These are phyloP conservation scores for Sporobolus alterniflorus DNA, from an alignment of 202 grass and related monocot species.

Conservation along the genomic window DNA sequence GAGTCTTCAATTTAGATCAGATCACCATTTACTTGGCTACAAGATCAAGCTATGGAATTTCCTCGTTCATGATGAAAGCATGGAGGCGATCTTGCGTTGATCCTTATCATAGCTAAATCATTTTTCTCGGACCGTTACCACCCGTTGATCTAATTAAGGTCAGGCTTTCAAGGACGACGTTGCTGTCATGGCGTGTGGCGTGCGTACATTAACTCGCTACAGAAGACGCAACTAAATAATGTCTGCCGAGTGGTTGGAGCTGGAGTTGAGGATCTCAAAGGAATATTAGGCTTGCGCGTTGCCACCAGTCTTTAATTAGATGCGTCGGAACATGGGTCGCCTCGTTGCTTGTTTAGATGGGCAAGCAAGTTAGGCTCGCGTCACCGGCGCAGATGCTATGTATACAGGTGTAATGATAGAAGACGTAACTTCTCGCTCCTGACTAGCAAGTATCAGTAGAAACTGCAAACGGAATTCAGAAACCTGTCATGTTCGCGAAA, in stretches of 20 bases:
- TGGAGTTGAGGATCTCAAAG: neutral
- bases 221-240: conserved; percentile 40
- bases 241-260: neutral
- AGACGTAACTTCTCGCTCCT: neutral
- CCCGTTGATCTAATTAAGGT: neutral
- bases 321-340: neutral
- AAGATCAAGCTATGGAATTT: neutral
- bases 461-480: neutral
- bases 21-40: neutral
- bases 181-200: neutral
- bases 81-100: no score
- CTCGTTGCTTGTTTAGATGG: conserved; percentile 16
- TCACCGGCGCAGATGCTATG: neutral
- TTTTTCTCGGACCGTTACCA: no score
- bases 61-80: neutral
- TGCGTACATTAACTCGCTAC: neutral
- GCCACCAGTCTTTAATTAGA: neutral
- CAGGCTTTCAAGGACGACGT: neutral
- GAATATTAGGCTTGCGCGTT: neutral
- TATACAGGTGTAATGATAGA: neutral
- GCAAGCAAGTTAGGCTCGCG: conserved; percentile 25
- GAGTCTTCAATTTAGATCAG: neutral
- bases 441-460: neutral
- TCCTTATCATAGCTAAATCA: no score
- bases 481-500: neutral